Conservation (phyloP, 495 filamentous ascomycete species). For the Penicillium ochrochloron region DNA sequence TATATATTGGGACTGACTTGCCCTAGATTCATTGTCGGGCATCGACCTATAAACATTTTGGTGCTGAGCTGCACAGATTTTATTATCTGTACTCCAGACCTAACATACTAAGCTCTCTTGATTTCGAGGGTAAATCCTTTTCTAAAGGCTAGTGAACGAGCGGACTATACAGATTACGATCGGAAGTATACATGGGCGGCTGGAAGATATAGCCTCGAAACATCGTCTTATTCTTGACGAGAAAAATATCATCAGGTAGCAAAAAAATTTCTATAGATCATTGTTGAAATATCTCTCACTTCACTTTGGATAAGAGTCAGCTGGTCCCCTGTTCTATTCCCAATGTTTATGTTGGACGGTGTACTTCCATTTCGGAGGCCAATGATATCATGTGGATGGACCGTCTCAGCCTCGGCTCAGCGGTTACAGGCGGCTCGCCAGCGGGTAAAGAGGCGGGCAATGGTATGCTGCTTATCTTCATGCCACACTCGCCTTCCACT, state of each 20-base stretch:
- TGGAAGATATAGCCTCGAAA: no score
- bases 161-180: no score
- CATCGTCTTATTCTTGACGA: no score
- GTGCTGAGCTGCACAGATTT: no score
- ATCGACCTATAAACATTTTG: no score
- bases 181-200: not conserved
- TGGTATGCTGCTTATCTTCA: not conserved
- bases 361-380: not conserved
- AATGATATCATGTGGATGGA: conserved; percentile 35
- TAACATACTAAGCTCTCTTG: no score
- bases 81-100: no score
- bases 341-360: not conserved
- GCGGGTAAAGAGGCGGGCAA: conserved; percentile 11
- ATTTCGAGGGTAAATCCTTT: no score
- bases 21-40: no score
- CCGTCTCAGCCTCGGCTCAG: conserved; percentile 37
- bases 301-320: not conserved
- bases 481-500: not conserved
- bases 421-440: conserved; percentile 22
- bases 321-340: not conserved
- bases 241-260: not conserved
- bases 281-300: not conserved
- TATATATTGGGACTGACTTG: no score
- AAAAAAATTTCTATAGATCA: not conserved
- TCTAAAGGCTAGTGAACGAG: no score